Conservation (phyloP, 2,329 filamentous ascomycete genomes). For the Diaporthe sp. region DNA sequence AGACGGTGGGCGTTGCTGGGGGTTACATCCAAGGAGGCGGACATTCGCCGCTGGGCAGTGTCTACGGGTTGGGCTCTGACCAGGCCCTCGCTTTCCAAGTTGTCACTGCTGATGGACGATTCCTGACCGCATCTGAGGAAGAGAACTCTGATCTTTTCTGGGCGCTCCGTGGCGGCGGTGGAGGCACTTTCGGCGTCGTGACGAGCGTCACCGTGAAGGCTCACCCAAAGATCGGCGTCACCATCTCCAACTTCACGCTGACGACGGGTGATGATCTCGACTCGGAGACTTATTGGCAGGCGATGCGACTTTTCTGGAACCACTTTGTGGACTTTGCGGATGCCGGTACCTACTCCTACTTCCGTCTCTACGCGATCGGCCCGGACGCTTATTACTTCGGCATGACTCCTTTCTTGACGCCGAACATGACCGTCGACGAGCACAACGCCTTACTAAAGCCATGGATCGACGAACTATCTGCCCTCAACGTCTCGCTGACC, state of each 20-base stretch:
- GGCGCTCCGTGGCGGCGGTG: constrained; percentile 61
- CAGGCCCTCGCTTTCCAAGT: constrained; percentile 62
- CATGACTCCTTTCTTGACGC: constrained; percentile 40
- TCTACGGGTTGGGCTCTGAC: constrained; percentile 63
- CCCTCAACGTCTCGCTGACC: constrained; percentile 46
- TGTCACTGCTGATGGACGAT: constrained; percentile 57
- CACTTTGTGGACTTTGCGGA: constrained; percentile 62
- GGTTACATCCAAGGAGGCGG: constrained; percentile 65
- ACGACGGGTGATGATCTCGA: constrained; percentile 60
- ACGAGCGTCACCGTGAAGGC: constrained; percentile 45
- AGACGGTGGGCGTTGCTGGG: constrained; percentile 63
- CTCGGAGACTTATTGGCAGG: constrained; percentile 66
- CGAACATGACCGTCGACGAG: constrained; percentile 33
- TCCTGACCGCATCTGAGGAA: constrained; percentile 55
- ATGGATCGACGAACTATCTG: constrained; percentile 60
- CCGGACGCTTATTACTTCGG: constrained; percentile 31
- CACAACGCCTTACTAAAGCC: constrained; percentile 30
- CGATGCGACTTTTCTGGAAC: constrained; percentile 59
- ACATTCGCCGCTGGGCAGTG: constrained; percentile 63
- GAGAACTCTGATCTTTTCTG: constrained; percentile 62
- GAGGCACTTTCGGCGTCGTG: constrained; percentile 52
- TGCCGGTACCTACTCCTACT: constrained; percentile 60
- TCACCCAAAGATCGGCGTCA: constrained; percentile 42
- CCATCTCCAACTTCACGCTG: constrained; percentile 44
- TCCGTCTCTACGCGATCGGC: constrained; percentile 40